Evolutionary conservation across 768 basidiomycete species (phyloP).

Genomic region (Mycena rosella): DNA sequence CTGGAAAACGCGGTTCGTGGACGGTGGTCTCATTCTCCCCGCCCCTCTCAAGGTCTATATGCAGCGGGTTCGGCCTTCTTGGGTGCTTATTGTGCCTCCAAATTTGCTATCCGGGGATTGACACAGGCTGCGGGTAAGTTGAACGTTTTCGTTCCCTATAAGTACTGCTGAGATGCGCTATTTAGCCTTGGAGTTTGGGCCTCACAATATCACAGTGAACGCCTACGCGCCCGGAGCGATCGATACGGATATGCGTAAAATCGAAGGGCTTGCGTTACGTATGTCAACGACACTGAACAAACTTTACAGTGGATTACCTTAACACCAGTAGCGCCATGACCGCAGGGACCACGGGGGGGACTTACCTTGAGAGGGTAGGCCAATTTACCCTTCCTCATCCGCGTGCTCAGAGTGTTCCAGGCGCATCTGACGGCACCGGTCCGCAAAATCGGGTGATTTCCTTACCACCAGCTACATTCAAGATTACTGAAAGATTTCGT

Average conservation of each 20-base stretch:
- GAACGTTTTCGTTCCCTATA: background rate
- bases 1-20: slow-evolving; percentile 34
- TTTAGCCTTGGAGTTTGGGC: slow-evolving; percentile 19
- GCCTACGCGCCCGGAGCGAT: slow-evolving; percentile 29
- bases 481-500: too few species aligned
- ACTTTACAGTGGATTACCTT: background rate
- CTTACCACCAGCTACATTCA: background rate
- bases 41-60: background rate
- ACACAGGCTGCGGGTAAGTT: slow-evolving; percentile 22
- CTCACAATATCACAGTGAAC: slow-evolving; percentile 25
- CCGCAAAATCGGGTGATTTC: background rate
- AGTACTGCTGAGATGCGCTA: background rate
- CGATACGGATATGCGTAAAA: slow-evolving; percentile 14
- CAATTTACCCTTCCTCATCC: too few species aligned
- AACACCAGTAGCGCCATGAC: background rate
- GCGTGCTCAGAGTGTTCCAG: too few species aligned
- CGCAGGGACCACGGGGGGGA: background rate
- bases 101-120: slow-evolving; percentile 40
- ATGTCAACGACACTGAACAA: background rate
- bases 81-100: slow-evolving; percentile 43
- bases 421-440: background rate
- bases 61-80: slow-evolving; percentile 3
- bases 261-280: background rate
- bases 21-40: background rate
- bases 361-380: background rate